These are phyloP conservation scores for Clarireedia homoeocarpa DNA, from an alignment of 2,329 filamentous ascomycete species.

Conservation along the genomic window DNA sequence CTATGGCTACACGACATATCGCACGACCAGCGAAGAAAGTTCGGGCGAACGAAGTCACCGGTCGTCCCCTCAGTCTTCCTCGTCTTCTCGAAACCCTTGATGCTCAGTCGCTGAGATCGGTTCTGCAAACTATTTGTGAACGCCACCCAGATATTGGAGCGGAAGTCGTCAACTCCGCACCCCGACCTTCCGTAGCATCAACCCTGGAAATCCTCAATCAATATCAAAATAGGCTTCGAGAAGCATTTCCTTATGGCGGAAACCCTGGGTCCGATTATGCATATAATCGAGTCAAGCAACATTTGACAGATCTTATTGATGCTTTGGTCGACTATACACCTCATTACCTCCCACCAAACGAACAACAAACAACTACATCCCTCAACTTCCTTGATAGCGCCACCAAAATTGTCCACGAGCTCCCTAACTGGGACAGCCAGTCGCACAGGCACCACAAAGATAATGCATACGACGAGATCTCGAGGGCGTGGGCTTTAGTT, in stretches of 20 bases:
- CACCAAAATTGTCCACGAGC: conserved; percentile 79
- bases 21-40: conserved; percentile 57
- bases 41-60: conserved; percentile 57
- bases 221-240: conserved; percentile 72
- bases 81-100: conserved; percentile 93
- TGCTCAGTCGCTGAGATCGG: conserved; percentile 70
- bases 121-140: conserved; percentile 88
- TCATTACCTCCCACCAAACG: conserved; percentile 88
- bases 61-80: conserved; percentile 56
- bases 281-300: conserved; percentile 84
- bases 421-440: conserved; percentile 86
- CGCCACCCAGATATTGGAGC: conserved; percentile 77
- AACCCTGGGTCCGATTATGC: conserved; percentile 84
- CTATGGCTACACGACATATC: conserved; percentile 61
- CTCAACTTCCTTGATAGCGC: conserved; percentile 83
- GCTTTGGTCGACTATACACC: conserved; percentile 91
- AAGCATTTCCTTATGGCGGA: conserved; percentile 77
- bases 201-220: conserved; percentile 72
- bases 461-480: conserved; percentile 92
- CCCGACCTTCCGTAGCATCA: conserved; percentile 75
- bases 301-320: conserved; percentile 72
- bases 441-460: conserved; percentile 90
- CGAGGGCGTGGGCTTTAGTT: conserved; percentile 85
- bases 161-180: conserved; percentile 77
- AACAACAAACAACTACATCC: conserved; percentile 74